Conservation (phyloP, 1,139 yeast genomes). For the Geotrichum bryndzae region DNA sequence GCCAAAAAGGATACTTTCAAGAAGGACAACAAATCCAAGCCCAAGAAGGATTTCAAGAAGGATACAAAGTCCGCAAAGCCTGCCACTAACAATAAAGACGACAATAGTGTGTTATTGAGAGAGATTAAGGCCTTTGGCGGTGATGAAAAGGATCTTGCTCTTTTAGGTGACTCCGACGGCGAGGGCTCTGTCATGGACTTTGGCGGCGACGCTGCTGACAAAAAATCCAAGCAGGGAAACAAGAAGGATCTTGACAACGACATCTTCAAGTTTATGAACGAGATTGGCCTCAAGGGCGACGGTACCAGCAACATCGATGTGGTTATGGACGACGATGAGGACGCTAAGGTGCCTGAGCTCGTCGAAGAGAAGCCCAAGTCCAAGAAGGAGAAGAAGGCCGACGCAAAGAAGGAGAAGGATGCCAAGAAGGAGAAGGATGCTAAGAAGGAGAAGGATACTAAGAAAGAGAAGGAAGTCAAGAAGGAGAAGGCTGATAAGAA, state of each 20-base stretch:
- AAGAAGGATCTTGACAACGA: conserved; percentile 49
- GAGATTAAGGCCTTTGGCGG: conserved; percentile 16
- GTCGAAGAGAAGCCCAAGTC: not conserved
- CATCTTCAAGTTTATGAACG: conserved; percentile 53
- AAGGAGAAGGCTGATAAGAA: conserved; percentile 33
- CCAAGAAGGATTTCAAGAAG: conserved; percentile 18
- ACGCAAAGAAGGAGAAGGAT: conserved; percentile 34
- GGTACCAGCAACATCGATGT: not conserved
- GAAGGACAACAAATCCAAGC: conserved; percentile 10
- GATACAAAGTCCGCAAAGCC: not conserved
- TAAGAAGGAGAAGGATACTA: conserved; percentile 22
- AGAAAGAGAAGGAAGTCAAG: conserved; percentile 21
- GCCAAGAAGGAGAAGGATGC: conserved; percentile 29
- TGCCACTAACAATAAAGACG: conserved; percentile 12
- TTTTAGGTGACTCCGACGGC: conserved; percentile 44
- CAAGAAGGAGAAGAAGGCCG: conserved; percentile 35
- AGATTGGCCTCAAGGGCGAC: conserved; percentile 46
- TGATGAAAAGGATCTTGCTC: conserved; percentile 12
- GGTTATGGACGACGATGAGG: conserved; percentile 8
- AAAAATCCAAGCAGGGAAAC: conserved; percentile 25
- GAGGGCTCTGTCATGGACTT: conserved; percentile 59
- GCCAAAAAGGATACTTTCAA: conserved; percentile 16
- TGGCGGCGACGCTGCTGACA: conserved; percentile 30
- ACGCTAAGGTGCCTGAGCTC: conserved; percentile 34
- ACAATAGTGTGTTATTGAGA: conserved; percentile 29